Evolutionary conservation across 257 asterid species (phyloP).

Genomic region (Eustoma russellianum): DNA sequence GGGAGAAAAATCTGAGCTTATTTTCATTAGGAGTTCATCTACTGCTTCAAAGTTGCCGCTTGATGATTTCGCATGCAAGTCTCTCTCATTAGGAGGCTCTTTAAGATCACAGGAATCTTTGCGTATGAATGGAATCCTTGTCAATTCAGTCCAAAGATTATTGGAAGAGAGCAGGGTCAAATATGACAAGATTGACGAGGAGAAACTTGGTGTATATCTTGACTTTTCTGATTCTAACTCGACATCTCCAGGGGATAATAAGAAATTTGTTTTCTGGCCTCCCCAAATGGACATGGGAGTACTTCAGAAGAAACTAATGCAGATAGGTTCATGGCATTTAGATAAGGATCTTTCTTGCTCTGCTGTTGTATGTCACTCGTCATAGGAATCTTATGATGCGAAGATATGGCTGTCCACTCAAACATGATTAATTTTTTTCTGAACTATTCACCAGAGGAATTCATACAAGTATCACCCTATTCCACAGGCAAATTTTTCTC

Average conservation of each 20-base stretch:
- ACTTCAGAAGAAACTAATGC: no score
- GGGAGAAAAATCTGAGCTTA: conserved; percentile 40
- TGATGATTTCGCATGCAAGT: conserved; percentile 27
- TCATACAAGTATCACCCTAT: no score
- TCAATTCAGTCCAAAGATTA: conserved; percentile 39
- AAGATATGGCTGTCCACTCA: no score
- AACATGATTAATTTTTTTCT: no score
- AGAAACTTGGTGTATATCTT: conserved; percentile 34
- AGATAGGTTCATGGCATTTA: no score
- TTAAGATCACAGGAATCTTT: conserved; percentile 25
- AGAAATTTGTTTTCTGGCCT: conserved; percentile 11
- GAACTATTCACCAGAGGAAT: no score
- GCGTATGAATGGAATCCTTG: conserved; percentile 22
- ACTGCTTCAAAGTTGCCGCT: conserved; percentile 39
- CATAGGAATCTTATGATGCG: no score
- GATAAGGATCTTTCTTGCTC: no score
- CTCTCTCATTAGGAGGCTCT: conserved; percentile 25
- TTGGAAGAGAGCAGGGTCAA: conserved; percentile 31
- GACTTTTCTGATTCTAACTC: conserved; percentile 22
- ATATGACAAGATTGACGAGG: conserved; percentile 40
- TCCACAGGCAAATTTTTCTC: no score
- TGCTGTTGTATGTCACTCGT: no score
- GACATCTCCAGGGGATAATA: conserved; percentile 19
- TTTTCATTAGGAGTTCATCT: conserved; percentile 49
- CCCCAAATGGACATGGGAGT: no score